Conservation (phyloP, 2,329 filamentous ascomycete genomes). For the Eurotiales sp. region DNA sequence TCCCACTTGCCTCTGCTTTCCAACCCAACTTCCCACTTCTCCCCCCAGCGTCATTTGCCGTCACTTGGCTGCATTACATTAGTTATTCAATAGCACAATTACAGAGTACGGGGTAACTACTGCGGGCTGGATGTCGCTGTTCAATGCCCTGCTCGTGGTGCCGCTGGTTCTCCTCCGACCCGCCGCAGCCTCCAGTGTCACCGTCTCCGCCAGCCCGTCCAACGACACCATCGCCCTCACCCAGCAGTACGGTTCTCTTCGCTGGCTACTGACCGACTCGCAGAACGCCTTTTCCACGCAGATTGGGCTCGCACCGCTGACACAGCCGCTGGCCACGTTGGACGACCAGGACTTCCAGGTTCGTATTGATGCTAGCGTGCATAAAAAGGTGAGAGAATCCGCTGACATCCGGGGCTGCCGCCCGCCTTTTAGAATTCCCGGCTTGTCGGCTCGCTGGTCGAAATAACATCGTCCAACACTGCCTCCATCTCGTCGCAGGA, state of each 20-base stretch:
- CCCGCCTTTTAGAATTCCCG: constrained; percentile 1
- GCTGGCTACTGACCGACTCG: constrained; percentile 1
- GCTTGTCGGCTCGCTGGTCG: not conserved
- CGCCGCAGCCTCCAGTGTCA: constrained; percentile 2
- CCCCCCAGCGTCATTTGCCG: no score
- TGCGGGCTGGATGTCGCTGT: no score
- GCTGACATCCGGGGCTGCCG: constrained; percentile 13
- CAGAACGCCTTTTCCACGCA: not conserved
- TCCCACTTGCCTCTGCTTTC: no score
- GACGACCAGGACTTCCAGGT: constrained; percentile 5
- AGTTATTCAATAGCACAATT: no score
- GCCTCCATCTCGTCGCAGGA: constrained; percentile 11
- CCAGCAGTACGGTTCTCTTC: constrained; percentile 1
- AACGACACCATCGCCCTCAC: constrained; percentile 9
- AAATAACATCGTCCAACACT: constrained; percentile 7
- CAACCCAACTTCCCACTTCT: no score
- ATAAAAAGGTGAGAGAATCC: no score
- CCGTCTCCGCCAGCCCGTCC: constrained; percentile 7
- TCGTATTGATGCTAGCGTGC: not conserved
- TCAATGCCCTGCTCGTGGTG: no score
- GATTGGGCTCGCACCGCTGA: constrained; percentile 8
- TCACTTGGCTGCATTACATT: no score
- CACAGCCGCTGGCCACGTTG: not conserved
- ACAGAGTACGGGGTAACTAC: no score
- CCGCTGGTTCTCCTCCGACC: not conserved